Base-by-base conservation (phyloP, 129 eudicot genomes). In the Flaveria ramosissima region DNA sequence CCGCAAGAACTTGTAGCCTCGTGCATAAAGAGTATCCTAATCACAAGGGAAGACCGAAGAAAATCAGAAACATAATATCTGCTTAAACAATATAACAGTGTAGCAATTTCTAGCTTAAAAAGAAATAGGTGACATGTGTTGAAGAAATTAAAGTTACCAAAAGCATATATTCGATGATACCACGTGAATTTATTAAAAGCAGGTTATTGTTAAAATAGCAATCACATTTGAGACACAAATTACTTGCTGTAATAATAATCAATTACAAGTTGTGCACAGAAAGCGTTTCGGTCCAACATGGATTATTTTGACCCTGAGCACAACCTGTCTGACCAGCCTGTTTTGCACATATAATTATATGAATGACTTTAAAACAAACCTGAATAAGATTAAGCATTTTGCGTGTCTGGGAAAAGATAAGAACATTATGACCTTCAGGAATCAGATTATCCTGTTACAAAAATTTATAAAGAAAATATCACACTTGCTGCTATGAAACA, bases 361-460 rank as follows among this genome's bases (percentile, higher is more conserved):
- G n/a, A 1, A 65, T 16, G 17, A 32, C 7, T 4, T 30, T 48
- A 23, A 48, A 71, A 72, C 76, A 65, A 43, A 91, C 98, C 96
- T 94, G 93, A 79, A 95, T 87, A 19, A 83, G 87, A 86, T 95
- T 81, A 52, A 95, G 96, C 99, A 95, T 95, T 81, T 95, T 95
- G 74, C 97, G 93, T 15, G 97, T 89, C 62, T 95, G 99, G 15
- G 99, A 95, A 79, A 95, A 95, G 75, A 95, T 95, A 57, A 95
- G 97, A 80, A 95, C 97, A 45, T 80, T 84, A 75, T 95, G 99
- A 47, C 97, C 97, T 71, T 74, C 82, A 3, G 96, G 96, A 76
- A 91, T 81, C 80, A 95, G 75, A 27, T 88, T 85, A 43, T 80
- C 92, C 97, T 91, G 89, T 43, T 43, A 83, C 15, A 50, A 23